Conservation (phyloP, 2,329 filamentous ascomycete species). For the Alternaria sp. region DNA sequence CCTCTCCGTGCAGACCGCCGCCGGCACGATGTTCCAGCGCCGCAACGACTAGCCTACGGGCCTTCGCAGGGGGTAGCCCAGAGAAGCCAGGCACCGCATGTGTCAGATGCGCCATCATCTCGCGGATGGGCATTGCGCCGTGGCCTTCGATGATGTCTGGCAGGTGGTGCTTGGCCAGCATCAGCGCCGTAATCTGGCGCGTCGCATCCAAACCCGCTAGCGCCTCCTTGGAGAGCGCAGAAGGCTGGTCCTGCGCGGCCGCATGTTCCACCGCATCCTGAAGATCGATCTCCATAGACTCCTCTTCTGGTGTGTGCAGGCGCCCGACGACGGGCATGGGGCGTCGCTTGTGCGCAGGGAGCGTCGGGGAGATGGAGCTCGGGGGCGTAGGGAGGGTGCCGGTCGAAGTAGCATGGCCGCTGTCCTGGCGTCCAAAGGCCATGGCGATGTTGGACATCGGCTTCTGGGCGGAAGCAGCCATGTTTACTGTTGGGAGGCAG, state of each 20-base stretch:
- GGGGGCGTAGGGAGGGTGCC: conserved; percentile 82
- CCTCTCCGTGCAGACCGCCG: conserved; percentile 68
- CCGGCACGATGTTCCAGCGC: conserved; percentile 81
- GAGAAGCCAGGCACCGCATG: conserved; percentile 93
- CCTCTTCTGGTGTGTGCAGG: conserved; percentile 54
- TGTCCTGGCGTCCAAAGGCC: conserved; percentile 45
- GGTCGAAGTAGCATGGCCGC: conserved; percentile 27
- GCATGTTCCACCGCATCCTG: conserved; percentile 68
- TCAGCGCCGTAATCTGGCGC: conserved; percentile 80
- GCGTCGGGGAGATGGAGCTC: conserved; percentile 89
- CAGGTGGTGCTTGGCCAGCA: conserved; percentile 89
- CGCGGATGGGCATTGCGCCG: conserved; percentile 89
- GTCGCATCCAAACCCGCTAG: conserved; percentile 70
- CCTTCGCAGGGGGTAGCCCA: conserved; percentile 85
- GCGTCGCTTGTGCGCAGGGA: conserved; percentile 81
- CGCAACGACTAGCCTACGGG: conserved; percentile 87
- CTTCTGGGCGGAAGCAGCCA: conserved; percentile 45
- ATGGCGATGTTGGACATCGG: conserved; percentile 51
- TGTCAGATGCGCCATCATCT: conserved; percentile 93
- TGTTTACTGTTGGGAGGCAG: conserved; percentile 29
- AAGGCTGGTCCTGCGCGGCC: conserved; percentile 52
- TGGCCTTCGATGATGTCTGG: conserved; percentile 89
- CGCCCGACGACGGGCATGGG: conserved; percentile 53
- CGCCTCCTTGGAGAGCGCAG: conserved; percentile 56
- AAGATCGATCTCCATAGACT: conserved; percentile 81